Evolutionary conservation across 805 yeast species (phyloP).

Genomic region (Wickerhamomyces queroliae): DNA sequence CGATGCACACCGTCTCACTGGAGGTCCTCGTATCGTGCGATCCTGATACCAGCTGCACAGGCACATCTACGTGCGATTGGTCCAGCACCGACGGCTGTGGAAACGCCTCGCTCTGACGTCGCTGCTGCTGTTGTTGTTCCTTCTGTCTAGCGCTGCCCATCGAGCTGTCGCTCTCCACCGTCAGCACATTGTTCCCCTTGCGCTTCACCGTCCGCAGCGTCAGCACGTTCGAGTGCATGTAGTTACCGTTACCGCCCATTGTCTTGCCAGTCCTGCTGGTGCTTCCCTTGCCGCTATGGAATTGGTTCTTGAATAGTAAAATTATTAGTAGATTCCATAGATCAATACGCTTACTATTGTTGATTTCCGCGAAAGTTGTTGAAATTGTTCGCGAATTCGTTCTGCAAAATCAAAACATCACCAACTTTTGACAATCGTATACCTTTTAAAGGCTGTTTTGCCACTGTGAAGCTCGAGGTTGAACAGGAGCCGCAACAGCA

Average conservation of each 20-base stretch:
- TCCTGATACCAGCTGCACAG: conserved; percentile 12
- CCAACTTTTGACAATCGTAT: too few relatives aligned
- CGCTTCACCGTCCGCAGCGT: conserved; percentile 22
- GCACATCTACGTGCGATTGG: conserved; percentile 12
- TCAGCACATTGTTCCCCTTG: conserved; percentile 14
- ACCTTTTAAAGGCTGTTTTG: too few relatives aligned
- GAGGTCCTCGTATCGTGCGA: conserved; percentile 66
- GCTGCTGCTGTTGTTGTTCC: neutral
- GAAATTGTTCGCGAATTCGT: neutral
- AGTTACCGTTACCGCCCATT: neutral
- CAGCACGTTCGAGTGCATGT: conserved; percentile 23
- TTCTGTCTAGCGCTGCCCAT: conserved; percentile 1
- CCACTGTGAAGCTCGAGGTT: too few relatives aligned
- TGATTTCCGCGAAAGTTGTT: too few relatives aligned
- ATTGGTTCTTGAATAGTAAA: too few relatives aligned
- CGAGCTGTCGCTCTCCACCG: conserved; percentile 16
- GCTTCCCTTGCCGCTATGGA: neutral
- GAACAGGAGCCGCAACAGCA: too few relatives aligned
- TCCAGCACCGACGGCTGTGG: neutral
- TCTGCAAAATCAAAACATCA: neutral
- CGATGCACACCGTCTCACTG: conserved; percentile 55
- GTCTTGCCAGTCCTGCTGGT: neutral
- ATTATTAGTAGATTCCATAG: too few relatives aligned
- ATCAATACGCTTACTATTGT: too few relatives aligned
- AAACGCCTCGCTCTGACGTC: neutral